These are phyloP conservation scores for Alternaria angustiovoidea DNA, from an alignment of 2,329 filamentous ascomycete species.

Conservation along the genomic window DNA sequence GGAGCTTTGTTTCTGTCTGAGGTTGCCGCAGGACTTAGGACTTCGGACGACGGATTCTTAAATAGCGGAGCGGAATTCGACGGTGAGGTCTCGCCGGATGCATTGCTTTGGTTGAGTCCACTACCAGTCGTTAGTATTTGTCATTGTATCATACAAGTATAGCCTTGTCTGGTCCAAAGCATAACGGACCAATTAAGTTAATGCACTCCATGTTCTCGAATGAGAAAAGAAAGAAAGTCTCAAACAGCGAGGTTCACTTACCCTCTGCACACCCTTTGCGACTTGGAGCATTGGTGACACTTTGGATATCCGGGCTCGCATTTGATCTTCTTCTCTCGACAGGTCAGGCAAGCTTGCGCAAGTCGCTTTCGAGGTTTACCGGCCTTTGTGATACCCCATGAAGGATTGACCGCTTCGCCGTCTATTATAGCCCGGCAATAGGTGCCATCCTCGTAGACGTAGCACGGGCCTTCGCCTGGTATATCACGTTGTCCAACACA, in stretches of 20 bases:
- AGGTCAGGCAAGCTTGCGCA: constrained; percentile 91
- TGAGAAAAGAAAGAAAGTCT: not conserved
- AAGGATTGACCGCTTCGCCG: constrained; percentile 85
- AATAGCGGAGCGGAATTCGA: constrained; percentile 41
- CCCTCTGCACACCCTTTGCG: constrained; percentile 82
- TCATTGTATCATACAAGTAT: constrained; percentile 32
- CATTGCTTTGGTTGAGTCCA: constrained; percentile 45
- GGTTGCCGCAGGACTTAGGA: constrained; percentile 38
- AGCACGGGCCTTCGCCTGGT: constrained; percentile 80
- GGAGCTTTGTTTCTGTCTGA: constrained; percentile 40
- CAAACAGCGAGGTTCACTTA: constrained; percentile 32
- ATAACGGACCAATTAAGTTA: constrained; percentile 25
- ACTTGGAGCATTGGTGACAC: constrained; percentile 92
- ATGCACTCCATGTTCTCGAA: constrained; percentile 28
- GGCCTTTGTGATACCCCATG: constrained; percentile 93
- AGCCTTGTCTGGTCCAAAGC: constrained; percentile 17
- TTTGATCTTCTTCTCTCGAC: constrained; percentile 97
- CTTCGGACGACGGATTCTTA: constrained; percentile 43
- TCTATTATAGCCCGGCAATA: constrained; percentile 85
- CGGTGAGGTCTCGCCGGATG: constrained; percentile 44
- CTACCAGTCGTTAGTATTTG: constrained; percentile 45
- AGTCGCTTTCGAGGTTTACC: constrained; percentile 91
- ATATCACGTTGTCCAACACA: constrained; percentile 62
- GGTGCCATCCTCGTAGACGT: constrained; percentile 85
- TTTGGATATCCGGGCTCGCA: constrained; percentile 88